Evolutionary conservation across 169 alveolate species (phyloP), one percentile per base, ranked within the genome.

Genomic region (Cryptosporidium felis): DNA sequence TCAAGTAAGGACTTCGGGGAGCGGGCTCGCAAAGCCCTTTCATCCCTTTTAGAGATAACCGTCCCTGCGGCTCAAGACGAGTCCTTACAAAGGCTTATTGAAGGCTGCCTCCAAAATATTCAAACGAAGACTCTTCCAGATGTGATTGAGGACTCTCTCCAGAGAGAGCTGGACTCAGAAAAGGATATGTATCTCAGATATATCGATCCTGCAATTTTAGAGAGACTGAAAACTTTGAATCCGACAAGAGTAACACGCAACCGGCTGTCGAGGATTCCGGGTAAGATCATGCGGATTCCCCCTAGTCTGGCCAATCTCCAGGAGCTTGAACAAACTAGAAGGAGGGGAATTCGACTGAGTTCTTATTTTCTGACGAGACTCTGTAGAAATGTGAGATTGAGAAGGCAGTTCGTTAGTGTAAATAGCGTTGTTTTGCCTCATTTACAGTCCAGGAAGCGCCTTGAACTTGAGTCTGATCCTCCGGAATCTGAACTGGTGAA

Each of bases 381-480:
- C 2, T 53, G 74, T 36, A 53, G 46, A 36, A 49, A 53, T 38
- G 41, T 36, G 21, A 49, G 85, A 53, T 38, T 74, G 6, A 47
- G 85, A 34, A 49, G 56, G n/a, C 85, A 74, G 32, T 74, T 74
- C 38, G 85, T 74, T 14, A 56, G 85, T 56, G 67, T 74, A 0
- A 74, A 74, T 41, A 74, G 85, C 14, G 56, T 74, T 30, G 59
- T 56, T 49, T 74, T 53, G 14, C 85, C 85, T 36, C 85, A 74
- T 58, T 36, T 18, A 3, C 58, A 28, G 3, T 42, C 85, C 4
- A 74, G 30, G 26, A 74, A 16, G 16, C 51, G 45, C 21, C 38
- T 36, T 53, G 51, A 23, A n/a, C n/a, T n/a, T 5, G 26, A 16
- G 2, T 10, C 47, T 23, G 0, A 18, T 23, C 0, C 9, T 8